phyloP scores from a whole-genome alignment of 2,329 filamentous ascomycete genomes.

The Sporothrix dimorphospora region DNA sequence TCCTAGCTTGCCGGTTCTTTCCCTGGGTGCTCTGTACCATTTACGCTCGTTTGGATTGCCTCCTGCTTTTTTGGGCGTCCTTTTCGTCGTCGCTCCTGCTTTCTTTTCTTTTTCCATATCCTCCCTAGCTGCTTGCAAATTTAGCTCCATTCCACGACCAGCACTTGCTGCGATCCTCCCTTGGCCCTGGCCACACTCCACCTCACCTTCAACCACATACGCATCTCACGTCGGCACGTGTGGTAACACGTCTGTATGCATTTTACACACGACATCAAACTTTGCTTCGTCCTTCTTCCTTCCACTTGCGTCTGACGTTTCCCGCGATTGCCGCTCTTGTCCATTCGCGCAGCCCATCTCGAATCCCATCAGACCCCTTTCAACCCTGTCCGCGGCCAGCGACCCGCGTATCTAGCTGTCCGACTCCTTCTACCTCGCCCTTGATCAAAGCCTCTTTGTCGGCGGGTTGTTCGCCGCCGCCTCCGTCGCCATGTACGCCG shows the following conservation, averaged over 20 bases:
- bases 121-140: constrained; percentile 24
- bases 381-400: not conserved
- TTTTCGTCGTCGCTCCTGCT: not conserved
- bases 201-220: constrained; percentile 19
- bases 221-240: constrained; percentile 14
- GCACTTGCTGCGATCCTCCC: not conserved
- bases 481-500: constrained; percentile 20
- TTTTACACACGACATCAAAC: no score
- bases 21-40: constrained; percentile 54
- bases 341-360: not conserved
- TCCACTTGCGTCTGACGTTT: not conserved
- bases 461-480: constrained; percentile 17
- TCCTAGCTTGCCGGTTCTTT: not conserved
- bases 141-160: constrained; percentile 24
- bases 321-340: not conserved
- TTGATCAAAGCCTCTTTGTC: constrained; percentile 4
- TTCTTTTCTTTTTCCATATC: not conserved
- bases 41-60: constrained; percentile 50
- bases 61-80: constrained; percentile 2
- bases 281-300: not conserved
- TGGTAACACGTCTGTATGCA: not conserved
- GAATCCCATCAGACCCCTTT: not conserved
- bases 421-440: not conserved
- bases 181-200: not conserved
- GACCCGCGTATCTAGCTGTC: constrained; percentile 15